phyloP scores from a whole-genome alignment of 2,329 filamentous ascomycete species.

The Colletotrichum tanaceti region DNA sequence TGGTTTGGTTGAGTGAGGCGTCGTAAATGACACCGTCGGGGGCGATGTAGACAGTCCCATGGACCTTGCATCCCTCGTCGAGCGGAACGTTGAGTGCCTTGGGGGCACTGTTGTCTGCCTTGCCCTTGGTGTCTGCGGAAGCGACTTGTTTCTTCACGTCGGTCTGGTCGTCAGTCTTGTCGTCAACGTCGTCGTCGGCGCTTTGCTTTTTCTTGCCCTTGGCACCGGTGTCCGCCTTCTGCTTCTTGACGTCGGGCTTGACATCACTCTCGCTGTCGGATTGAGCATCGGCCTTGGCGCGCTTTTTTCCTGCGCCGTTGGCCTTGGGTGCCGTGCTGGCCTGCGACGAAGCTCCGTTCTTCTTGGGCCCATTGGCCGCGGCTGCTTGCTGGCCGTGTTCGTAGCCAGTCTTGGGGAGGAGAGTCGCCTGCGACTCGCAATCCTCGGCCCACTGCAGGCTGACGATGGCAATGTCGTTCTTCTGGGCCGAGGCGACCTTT shows the following conservation, averaged over 20 bases:
- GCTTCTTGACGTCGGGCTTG: slow-evolving; percentile 48
- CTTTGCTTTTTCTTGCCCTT: slow-evolving; percentile 25
- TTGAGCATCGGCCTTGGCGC: slow-evolving; percentile 41
- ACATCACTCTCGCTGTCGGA: slow-evolving; percentile 43
- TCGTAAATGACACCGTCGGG: slow-evolving; percentile 77
- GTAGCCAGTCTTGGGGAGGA: slow-evolving; percentile 51
- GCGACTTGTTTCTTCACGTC: slow-evolving; percentile 48
- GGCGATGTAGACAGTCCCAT: slow-evolving; percentile 73
- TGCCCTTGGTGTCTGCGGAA: slow-evolving; percentile 49
- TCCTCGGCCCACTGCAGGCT: slow-evolving; percentile 71
- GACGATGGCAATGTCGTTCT: slow-evolving; percentile 65
- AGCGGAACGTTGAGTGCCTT: slow-evolving; percentile 61
- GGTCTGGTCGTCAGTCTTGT: slow-evolving; percentile 46
- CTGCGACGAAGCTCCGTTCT: slow-evolving; percentile 22
- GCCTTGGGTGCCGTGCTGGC: slow-evolving; percentile 23
- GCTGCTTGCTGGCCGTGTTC: slow-evolving; percentile 36
- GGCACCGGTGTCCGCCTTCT: slow-evolving; percentile 43
- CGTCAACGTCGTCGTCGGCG: slow-evolving; percentile 37
- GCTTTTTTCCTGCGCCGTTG: slow-evolving; percentile 38
- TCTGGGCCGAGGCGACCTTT: slow-evolving; percentile 63
- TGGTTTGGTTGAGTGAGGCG: slow-evolving; percentile 82
- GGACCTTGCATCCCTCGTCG: slow-evolving; percentile 57
- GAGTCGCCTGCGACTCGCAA: slow-evolving; percentile 58
- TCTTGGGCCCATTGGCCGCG: slow-evolving; percentile 17
- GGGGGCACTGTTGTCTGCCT: slow-evolving; percentile 46